Evolutionary conservation across 2,329 filamentous ascomycete genomes (phyloP).

Genomic region (Cercospora sojina): DNA sequence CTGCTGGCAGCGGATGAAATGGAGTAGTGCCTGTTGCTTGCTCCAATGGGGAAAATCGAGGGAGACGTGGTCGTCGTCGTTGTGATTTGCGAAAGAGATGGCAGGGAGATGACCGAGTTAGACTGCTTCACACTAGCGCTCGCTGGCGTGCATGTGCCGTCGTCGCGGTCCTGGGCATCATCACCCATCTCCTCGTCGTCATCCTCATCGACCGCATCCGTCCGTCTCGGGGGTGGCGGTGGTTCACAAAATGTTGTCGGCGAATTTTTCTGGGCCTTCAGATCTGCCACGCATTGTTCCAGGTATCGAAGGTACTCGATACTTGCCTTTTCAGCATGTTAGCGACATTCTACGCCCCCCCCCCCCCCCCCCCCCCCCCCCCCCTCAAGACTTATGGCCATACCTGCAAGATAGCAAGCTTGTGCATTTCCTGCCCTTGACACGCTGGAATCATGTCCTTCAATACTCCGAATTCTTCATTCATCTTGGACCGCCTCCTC

Average conservation of each 20-base stretch:
- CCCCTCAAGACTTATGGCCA: conserved; percentile 26
- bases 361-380: too few relatives aligned
- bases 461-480: conserved; percentile 90
- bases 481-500: conserved; percentile 91
- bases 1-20: conserved; percentile 42
- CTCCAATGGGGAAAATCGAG: conserved; percentile 31
- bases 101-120: conserved; percentile 40
- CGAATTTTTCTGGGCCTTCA: conserved; percentile 60
- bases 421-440: conserved; percentile 94
- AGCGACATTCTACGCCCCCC: not conserved
- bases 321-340: conserved; percentile 63
- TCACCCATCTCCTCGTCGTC: conserved; percentile 63
- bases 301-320: conserved; percentile 96
- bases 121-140: conserved; percentile 26
- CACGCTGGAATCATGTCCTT: conserved; percentile 97
- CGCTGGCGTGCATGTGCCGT: conserved; percentile 38
- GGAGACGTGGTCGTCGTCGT: conserved; percentile 43
- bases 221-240: conserved; percentile 21
- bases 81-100: conserved; percentile 39
- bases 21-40: conserved; percentile 37
- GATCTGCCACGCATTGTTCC: conserved; percentile 77
- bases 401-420: conserved; percentile 91
- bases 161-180: conserved; percentile 27
- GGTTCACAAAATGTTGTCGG: conserved; percentile 21
- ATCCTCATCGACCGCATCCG: conserved; percentile 41